Conservation (phyloP, 371 early-diverging fungal species). For the Mortierella sp. region DNA sequence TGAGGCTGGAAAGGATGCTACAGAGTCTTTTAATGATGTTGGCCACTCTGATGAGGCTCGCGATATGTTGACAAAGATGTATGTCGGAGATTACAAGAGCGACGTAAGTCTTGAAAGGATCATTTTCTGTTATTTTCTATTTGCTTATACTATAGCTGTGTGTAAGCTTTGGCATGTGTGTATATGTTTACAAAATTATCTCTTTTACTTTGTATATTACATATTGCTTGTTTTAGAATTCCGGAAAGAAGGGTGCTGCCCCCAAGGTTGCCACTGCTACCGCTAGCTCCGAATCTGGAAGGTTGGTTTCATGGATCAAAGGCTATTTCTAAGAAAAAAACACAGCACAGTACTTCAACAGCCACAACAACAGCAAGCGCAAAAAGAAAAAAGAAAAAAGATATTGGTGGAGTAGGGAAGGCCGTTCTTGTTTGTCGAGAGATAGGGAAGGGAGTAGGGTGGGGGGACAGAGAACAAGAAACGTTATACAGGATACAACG, state of each 20-base stretch:
- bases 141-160: too few species aligned
- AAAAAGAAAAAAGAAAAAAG: too few species aligned
- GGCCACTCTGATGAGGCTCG: constrained; percentile 96
- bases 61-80: constrained; percentile 77
- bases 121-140: neutral
- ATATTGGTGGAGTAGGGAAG: too few species aligned
- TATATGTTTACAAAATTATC: neutral
- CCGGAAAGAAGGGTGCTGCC: constrained; percentile 34
- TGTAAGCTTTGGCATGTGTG: neutral
- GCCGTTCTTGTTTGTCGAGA: too few species aligned
- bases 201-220: neutral
- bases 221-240: constrained; percentile 8
- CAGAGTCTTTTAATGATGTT: constrained; percentile 95
- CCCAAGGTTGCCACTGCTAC: constrained; percentile 42
- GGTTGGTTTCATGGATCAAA: constrained; percentile 59
- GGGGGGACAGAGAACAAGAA: too few species aligned
- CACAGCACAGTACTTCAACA: too few species aligned
- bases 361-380: too few species aligned
- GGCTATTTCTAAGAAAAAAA: constrained; percentile 48
- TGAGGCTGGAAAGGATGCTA: constrained; percentile 89
- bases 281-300: constrained; percentile 45
- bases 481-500: too few species aligned
- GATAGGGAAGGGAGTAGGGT: too few species aligned
- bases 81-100: constrained; percentile 81
- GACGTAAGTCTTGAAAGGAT: constrained; percentile 59